Evolutionary conservation across 768 basidiomycete genomes (phyloP), one percentile per base, ranked within the genome.

Genomic region (Boletus reticulatus): DNA sequence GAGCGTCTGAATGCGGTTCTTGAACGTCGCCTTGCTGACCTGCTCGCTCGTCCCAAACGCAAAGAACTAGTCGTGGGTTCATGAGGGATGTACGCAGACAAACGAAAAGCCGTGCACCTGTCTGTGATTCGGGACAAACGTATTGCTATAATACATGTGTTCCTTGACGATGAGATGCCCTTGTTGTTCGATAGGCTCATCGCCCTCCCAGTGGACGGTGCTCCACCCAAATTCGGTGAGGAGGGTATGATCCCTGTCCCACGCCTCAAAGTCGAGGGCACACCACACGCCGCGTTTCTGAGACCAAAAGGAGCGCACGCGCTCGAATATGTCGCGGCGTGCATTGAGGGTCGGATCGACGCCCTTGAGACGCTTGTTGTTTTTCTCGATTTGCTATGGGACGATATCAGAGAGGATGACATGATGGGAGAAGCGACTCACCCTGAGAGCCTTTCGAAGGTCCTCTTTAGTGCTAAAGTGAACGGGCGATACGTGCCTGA

Each of bases 191-290:
- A 83, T 63, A 64, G 75, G 76, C 41, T 74, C 42, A 5, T 78
- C 84, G 24, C 79, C 73, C 47, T 81, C 73, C 83, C 85, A 91
- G 10, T 72, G 75, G 31, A 85, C 61, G 10, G 75, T 64, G 61
- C 84, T 83, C 79, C 83, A 93, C n/a, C 93, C 93, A 61, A 91
- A 87, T 67, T 95, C 93, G 24, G 89, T 92, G 58, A 93, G 75
- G 20, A 85, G 58, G 1, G 73, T 80, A 63, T 91, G 88, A 42
- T 91, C 88, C 41, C 71, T 70, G 65, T 94, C 92, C 90, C 90
- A 94, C 17, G 80, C 82, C 71, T 94, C 92, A 58, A 94, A 86
- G 67, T 94, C 92, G 48, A 93, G 70, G 16, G 90, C 83, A 64
- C 81, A 81, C 88, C 89, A 93, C 5, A 81, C 80, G 41, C 89